Percentiles rank a stretch among this genome's conserved stretches.
Evolutionary conservation across 345 rosid genomes (phyloP).

Genomic region (Populus euphratica): DNA sequence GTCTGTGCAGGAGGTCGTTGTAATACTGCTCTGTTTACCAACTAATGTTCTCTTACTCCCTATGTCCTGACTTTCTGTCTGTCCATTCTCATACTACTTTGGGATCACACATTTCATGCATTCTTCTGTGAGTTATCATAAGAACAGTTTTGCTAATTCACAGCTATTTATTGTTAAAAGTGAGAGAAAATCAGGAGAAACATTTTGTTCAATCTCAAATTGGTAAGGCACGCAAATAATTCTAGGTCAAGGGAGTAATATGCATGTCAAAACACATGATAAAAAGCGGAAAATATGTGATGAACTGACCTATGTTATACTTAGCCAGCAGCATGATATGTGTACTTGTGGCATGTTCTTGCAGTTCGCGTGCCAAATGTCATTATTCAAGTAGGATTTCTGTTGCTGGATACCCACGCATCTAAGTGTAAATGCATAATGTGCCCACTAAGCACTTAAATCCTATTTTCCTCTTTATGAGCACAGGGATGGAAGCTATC

Average conservation of each 20-base stretch:
- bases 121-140: background rate
- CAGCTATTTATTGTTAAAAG: background rate
- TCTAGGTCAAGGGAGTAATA: background rate
- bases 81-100: background rate
- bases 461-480: background rate
- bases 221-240: background rate
- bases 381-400: background rate
- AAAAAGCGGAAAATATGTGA: background rate
- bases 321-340: background rate
- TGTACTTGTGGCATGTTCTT: background rate
- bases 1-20: background rate
- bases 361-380: background rate
- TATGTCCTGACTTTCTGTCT: background rate
- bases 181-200: background rate
- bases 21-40: background rate
- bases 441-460: background rate
- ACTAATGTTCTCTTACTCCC: background rate
- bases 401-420: background rate
- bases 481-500: constrained; percentile 90
- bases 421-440: background rate
- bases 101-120: too few relatives aligned
- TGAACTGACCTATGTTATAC: background rate
- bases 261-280: background rate
- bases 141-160: background rate
- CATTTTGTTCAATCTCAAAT: background rate